Evolutionary conservation across 306 rosid genomes (phyloP), one percentile per base, ranked within the genome.

Genomic region (Clitoria ternatea): DNA sequence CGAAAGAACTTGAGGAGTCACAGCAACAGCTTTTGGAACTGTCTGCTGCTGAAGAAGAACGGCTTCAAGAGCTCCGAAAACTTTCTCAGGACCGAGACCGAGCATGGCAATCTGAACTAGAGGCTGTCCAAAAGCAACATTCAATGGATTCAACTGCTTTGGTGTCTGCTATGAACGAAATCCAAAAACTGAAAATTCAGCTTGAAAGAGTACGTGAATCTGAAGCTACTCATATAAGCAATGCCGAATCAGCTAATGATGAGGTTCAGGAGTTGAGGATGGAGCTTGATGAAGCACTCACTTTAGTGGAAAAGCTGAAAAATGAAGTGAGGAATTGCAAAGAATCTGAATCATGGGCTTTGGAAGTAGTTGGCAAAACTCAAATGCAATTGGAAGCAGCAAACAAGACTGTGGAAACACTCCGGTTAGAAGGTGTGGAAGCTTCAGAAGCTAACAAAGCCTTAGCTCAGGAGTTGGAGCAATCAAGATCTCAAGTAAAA

Each of bases 71-170:
- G 75, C 88, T 88, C 32, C 83, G 84, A 12, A 78, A 80, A 69
- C 74, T 93, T 52, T 90, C 98, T 44, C 98, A 93, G 61, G 98
- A 88, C 55, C 86, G 97, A 0, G 98, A 93, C 76, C 72, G 85
- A 77, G 98, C 85, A 4, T 93, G 98, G 98, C 87, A 93, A 47
- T 93, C 96, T 15, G 98, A 93, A 62, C 92, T 93, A 11, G 92
- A 88, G 82, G 98, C 97, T 37, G 84, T 88, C 60, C 93, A 84
- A 79, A 83, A 86, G 76, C 98, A 93, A 80, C 96, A 91, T 35
- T 69, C 96, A n/a, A 88, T 88, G 89, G 98, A 93, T 69, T 86
- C 94, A 40, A 19, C 96, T 40, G 89, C 97, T 45, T 55, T 90
- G 59, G 77, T 80, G 70, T 90, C 98, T 76, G 87, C 96, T 37